phyloP scores from a whole-genome alignment of 2,329 filamentous ascomycete genomes.

The Eutypella sp. region DNA sequence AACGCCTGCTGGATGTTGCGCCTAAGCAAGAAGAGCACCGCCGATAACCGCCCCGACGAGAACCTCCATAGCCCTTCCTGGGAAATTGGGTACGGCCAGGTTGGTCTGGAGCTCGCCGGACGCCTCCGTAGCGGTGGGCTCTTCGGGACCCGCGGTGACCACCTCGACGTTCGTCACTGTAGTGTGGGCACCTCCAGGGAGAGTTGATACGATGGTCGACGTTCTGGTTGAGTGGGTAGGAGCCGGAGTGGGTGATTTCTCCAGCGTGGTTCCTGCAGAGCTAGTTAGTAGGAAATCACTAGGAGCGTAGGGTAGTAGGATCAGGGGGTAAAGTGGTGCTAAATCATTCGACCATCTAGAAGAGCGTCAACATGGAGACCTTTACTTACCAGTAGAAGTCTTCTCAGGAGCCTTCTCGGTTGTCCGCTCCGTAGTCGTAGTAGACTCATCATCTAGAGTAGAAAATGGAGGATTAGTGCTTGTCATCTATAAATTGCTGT shows the following conservation, averaged over 20 bases:
- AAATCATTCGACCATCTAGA: constrained; percentile 8
- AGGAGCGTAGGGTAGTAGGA: not conserved
- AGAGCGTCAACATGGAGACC: not conserved
- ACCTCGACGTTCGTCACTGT: constrained; percentile 26
- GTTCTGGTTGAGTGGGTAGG: constrained; percentile 11
- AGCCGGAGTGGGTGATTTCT: not conserved
- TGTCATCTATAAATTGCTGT: not conserved
- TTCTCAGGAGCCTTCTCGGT: not conserved
- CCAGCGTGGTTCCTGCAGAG: not conserved
- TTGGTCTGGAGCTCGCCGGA: constrained; percentile 23
- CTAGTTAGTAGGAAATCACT: not conserved
- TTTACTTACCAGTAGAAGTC: not conserved
- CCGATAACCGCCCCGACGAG: constrained; percentile 21
- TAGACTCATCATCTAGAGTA: not conserved
- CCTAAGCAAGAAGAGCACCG: constrained; percentile 15
- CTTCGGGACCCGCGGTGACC: constrained; percentile 16
- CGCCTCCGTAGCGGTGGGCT: constrained; percentile 10
- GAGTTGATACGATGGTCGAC: constrained; percentile 25
- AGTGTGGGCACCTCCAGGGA: constrained; percentile 23
- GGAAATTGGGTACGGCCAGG: constrained; percentile 7
- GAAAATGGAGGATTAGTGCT: not conserved
- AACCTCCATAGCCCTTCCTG: constrained; percentile 13
- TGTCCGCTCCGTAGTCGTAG: not conserved
- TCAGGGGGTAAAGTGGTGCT: not conserved
- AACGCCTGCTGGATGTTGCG: not conserved